Base-by-base conservation (phyloP, 306 rosid species). In the Casuarina glauca region DNA sequence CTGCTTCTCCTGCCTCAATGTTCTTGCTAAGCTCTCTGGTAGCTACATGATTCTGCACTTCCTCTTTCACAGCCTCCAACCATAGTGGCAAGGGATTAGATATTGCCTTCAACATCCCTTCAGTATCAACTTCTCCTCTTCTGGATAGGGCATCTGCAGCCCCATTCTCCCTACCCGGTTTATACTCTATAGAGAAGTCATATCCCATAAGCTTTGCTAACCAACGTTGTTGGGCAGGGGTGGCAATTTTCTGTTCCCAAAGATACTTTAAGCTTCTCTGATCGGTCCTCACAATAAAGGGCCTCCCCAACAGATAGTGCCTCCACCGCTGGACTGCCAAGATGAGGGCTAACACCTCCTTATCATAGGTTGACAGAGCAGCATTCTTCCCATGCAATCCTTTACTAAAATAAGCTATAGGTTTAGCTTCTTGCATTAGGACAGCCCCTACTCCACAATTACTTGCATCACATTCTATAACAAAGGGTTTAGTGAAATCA, bases 21-120 rank as follows among this genome's bases (percentile, higher is more conserved):
- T n/a, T 45, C 6, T 45, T 0, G 0, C 2, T 0, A 45, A 8
- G 9, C 1, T 0, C 1, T 45, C 6, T 5, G 6, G 11, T 2
- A 45, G 6, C 5, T 52, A n/a, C n/a, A n/a, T 4, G 4, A 0
- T 17, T 10, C 16, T 15, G 4, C 6, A 52, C 1, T 6, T 52
- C 17, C 1, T 1, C 20, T 15, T 52, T 1, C 1, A 52, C 16
- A 5, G 17, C 4, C 12, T 52, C 2, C 4, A 52, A 3, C 20
- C 57, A 52, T 13, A 1, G 57, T 0, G 20, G 57, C 2, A 52
- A 9, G 3, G 6, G 57, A 52, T 16, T 15, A 16, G 6, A 16
- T 13, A 52, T 5, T 52, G 20, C 6, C n/a, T n/a, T n/a, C n/a
- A n/a, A n/a, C 20, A 15, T 52, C 57, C 12, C 5, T 2, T 1